These are phyloP conservation scores for Staphylotrichum longicolle DNA, from an alignment of 495 filamentous ascomycete species.

Conservation along the genomic window DNA sequence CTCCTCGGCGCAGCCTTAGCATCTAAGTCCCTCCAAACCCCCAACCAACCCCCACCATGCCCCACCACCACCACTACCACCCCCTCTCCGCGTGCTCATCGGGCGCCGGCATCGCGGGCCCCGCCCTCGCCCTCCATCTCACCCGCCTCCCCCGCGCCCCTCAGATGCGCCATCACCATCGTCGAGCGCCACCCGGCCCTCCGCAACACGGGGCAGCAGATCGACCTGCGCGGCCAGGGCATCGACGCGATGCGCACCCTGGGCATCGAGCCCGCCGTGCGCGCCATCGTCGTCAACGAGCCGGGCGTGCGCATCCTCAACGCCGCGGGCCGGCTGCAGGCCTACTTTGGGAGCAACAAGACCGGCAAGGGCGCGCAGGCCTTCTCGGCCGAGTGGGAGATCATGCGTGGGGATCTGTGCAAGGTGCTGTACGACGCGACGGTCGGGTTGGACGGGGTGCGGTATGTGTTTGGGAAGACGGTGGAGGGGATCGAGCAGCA, in stretches of 20 bases:
- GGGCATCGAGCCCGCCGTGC: slow-evolving; percentile 48
- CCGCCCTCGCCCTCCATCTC: slow-evolving; percentile 53
- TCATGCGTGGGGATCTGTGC: slow-evolving; percentile 53
- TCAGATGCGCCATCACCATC: slow-evolving; percentile 45
- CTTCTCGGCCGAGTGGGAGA: slow-evolving; percentile 55
- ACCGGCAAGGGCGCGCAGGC: slow-evolving; percentile 44
- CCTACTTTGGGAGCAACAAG: slow-evolving; percentile 41
- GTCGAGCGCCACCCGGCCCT: slow-evolving; percentile 50
- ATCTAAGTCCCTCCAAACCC: too few relatives aligned
- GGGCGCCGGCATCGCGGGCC: slow-evolving; percentile 42
- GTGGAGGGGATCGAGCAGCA: slow-evolving; percentile 31
- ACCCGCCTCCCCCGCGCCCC: slow-evolving; percentile 34
- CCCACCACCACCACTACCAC: not conserved
- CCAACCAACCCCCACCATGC: not conserved
- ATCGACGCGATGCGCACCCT: slow-evolving; percentile 52
- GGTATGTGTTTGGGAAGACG: slow-evolving; percentile 45
- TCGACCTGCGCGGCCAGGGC: slow-evolving; percentile 53
- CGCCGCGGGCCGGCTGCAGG: slow-evolving; percentile 36
- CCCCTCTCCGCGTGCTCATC: slow-evolving; percentile 34
- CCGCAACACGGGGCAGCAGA: slow-evolving; percentile 48
- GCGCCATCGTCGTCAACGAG: slow-evolving; percentile 38
- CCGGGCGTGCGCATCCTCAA: slow-evolving; percentile 48
- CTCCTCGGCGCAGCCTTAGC: too few relatives aligned
- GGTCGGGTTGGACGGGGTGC: slow-evolving; percentile 39
- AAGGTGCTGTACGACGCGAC: slow-evolving; percentile 47